phyloP scores from a whole-genome alignment of 768 basidiomycete genomes.

The Cystoderma amianthinum region DNA sequence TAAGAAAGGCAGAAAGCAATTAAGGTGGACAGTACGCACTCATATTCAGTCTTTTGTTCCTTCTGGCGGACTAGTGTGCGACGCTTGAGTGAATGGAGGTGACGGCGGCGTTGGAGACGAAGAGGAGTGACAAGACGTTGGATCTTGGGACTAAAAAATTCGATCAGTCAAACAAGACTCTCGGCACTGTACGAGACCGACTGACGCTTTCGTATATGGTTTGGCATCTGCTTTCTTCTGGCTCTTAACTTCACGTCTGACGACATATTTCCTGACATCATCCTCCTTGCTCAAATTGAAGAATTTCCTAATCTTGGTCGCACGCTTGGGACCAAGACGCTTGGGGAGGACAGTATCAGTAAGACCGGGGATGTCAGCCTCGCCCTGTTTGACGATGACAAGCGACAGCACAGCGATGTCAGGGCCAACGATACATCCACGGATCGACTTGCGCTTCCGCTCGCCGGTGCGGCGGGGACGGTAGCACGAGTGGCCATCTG shows the following conservation, averaged over 20 bases:
- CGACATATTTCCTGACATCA: conserved; percentile 96
- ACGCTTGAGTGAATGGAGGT: conserved; percentile 82
- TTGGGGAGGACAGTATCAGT: conserved; percentile 93
- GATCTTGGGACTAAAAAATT: conserved; percentile 74
- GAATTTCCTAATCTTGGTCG: conserved; percentile 94
- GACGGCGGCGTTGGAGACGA: conserved; percentile 94
- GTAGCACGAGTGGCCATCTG: conserved; percentile 98
- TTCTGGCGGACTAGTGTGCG: conserved; percentile 87
- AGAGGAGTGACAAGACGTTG: conserved; percentile 93
- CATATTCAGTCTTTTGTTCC: conserved; percentile 93
- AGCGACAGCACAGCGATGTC: conserved; percentile 94
- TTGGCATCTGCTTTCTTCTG: conserved; percentile 86
- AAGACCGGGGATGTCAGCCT: conserved; percentile 81
- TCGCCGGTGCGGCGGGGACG: conserved; percentile 88
- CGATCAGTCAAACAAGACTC: background rate
- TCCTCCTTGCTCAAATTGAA: conserved; percentile 98
- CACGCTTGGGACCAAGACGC: conserved; percentile 93
- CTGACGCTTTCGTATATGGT: conserved; percentile 95
- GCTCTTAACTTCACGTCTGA: conserved; percentile 85
- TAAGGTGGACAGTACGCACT: conserved; percentile 41
- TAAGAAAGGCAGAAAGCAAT: background rate
- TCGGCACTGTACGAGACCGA: conserved; percentile 11
- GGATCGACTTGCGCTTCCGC: conserved; percentile 98
- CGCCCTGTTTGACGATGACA: conserved; percentile 96
- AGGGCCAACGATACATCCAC: conserved; percentile 95